phyloP scores from a whole-genome alignment of 1,284 basidiomycete genomes.

The Cryptococcus floricola region DNA sequence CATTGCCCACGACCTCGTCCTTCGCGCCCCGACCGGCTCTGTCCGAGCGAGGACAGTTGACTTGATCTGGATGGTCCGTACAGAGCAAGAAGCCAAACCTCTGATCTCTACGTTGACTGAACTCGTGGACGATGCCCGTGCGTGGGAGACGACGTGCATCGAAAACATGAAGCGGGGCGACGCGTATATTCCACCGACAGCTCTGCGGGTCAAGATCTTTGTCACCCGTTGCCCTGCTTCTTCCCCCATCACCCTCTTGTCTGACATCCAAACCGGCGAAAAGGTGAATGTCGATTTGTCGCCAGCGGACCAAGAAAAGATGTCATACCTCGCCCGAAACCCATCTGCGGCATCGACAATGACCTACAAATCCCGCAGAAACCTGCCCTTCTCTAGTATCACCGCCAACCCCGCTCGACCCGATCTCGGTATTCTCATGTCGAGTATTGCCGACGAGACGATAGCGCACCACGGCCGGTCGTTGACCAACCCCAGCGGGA shows the following conservation, averaged over 20 bases:
- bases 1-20: slow-evolving; percentile 38
- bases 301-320: slow-evolving; percentile 20
- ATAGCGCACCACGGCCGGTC: slow-evolving; percentile 15
- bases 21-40: slow-evolving; percentile 30
- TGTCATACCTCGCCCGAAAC: slow-evolving; percentile 25
- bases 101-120: slow-evolving; percentile 33
- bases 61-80: slow-evolving; percentile 48
- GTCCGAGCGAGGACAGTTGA: slow-evolving; percentile 40
- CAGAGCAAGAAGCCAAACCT: slow-evolving; percentile 34
- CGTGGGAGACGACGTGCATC: slow-evolving; percentile 27
- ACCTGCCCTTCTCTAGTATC: slow-evolving; percentile 18
- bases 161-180: slow-evolving; percentile 16
- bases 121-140: slow-evolving; percentile 35
- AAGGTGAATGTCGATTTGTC: neutral
- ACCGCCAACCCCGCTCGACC: slow-evolving; percentile 26
- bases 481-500: slow-evolving; percentile 22
- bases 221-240: slow-evolving; percentile 35
- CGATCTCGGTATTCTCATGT: slow-evolving; percentile 19
- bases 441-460: slow-evolving; percentile 24
- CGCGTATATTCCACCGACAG: slow-evolving; percentile 22
- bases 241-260: slow-evolving; percentile 36
- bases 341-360: slow-evolving; percentile 14
- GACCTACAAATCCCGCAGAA: slow-evolving; percentile 11
- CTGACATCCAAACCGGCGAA: neutral
- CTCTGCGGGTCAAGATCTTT: slow-evolving; percentile 37